These are phyloP conservation scores for Colletotrichum limetticola DNA, from an alignment of 2,329 filamentous ascomycete species.

Conservation along the genomic window DNA sequence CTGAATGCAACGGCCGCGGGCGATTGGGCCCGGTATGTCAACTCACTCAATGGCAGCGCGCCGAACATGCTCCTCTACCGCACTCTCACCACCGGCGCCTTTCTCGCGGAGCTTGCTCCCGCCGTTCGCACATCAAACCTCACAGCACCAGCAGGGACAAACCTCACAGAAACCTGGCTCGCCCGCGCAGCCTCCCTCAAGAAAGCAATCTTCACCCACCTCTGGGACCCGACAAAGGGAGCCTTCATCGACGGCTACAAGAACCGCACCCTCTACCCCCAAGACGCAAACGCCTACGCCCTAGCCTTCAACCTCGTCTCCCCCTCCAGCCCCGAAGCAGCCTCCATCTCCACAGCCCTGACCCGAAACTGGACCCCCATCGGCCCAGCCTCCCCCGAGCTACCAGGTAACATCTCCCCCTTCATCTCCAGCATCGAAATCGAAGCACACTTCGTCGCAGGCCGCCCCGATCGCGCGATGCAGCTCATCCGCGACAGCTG, in stretches of 20 bases:
- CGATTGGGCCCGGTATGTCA: constrained; percentile 63
- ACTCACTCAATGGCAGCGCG: constrained; percentile 53
- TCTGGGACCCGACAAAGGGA: constrained; percentile 59
- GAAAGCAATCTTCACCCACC: constrained; percentile 55
- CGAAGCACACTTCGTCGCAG: constrained; percentile 63
- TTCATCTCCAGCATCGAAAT: constrained; percentile 70
- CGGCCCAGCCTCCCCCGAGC: constrained; percentile 65
- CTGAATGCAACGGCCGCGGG: constrained; percentile 60
- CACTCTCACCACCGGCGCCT: constrained; percentile 62
- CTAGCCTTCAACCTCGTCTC: constrained; percentile 59
- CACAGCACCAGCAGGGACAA: constrained; percentile 23
- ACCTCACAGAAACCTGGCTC: constrained; percentile 52
- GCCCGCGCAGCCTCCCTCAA: constrained; percentile 52
- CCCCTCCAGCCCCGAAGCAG: constrained; percentile 43
- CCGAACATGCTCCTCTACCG: constrained; percentile 65
- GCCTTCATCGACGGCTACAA: constrained; percentile 66
- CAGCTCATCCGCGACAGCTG: constrained; percentile 65
- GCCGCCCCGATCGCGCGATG: constrained; percentile 60
- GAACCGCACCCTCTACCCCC: constrained; percentile 61
- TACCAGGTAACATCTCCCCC: constrained; percentile 66
- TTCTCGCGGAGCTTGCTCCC: constrained; percentile 57
- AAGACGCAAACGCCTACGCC: constrained; percentile 69
- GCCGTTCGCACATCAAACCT: constrained; percentile 43
- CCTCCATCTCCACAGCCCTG: constrained; percentile 55
- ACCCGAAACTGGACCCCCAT: constrained; percentile 65